Evolutionary conservation across 306 rosid species (phyloP).

Genomic region (Quercus ilex): DNA sequence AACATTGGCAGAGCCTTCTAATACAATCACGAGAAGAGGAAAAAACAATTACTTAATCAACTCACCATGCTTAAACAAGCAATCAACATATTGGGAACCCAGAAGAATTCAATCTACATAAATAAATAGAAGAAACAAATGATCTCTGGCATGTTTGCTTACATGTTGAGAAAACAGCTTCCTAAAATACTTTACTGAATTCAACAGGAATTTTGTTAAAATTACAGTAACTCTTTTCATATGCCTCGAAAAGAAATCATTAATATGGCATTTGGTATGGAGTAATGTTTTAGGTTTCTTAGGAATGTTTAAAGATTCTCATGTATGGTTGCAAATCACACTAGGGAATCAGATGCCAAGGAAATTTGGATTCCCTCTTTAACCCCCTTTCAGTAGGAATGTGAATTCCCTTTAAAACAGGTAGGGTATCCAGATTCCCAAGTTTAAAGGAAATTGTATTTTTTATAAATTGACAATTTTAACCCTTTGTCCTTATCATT

Average conservation of each 20-base stretch:
- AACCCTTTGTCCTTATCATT: too few species aligned
- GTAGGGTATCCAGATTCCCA: too few species aligned
- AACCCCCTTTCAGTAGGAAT: too few species aligned
- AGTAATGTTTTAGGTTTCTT: too few species aligned
- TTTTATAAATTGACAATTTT: too few species aligned
- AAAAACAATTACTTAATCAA: conserved; percentile 5
- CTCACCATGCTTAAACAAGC: not conserved
- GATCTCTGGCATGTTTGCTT: not conserved
- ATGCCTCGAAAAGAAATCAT: not conserved
- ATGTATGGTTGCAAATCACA: too few species aligned
- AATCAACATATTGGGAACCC: not conserved
- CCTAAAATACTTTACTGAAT: not conserved
- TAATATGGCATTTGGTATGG: too few species aligned
- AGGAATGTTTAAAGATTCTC: too few species aligned
- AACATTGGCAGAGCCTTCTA: conserved; percentile 46
- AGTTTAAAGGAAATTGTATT: too few species aligned
- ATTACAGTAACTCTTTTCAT: not conserved
- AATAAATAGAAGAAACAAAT: not conserved
- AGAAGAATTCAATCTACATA: not conserved
- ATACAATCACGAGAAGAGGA: conserved; percentile 10
- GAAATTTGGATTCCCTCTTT: too few species aligned
- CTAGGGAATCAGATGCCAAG: too few species aligned
- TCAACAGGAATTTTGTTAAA: not conserved
- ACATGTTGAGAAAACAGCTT: not conserved
- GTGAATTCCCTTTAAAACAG: too few species aligned